phyloP scores from a whole-genome alignment of 305 asterid genomes.

The Stenogyne calaminthoides region DNA sequence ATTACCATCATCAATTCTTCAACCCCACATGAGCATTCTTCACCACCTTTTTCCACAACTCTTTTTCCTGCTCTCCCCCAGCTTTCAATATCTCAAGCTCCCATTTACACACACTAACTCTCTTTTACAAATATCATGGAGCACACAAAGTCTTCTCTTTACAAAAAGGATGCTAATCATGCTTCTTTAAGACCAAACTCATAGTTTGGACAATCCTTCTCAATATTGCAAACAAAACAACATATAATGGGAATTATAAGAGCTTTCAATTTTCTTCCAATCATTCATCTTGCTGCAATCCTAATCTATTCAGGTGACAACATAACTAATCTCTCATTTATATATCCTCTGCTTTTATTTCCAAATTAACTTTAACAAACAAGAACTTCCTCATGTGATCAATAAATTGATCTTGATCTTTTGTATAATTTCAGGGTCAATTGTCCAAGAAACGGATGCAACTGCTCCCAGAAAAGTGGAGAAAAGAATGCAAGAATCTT shows the following conservation, averaged over 20 bases:
- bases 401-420: not conserved
- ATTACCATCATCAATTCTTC: slow-evolving; percentile 55
- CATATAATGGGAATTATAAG: slow-evolving; percentile 39
- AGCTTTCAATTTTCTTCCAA: slow-evolving; percentile 28
- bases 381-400: too few species aligned
- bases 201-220: not conserved
- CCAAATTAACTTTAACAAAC: not conserved
- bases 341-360: not conserved
- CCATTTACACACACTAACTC: not conserved
- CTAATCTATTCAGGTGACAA: slow-evolving; percentile 54
- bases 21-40: slow-evolving; percentile 44
- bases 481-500: not conserved
- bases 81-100: slow-evolving; percentile 20
- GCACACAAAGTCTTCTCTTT: slow-evolving; percentile 35
- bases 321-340: too few species aligned
- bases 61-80: slow-evolving; percentile 33
- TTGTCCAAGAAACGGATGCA: slow-evolving; percentile 25
- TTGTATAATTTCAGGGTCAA: slow-evolving; percentile 32
- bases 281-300: slow-evolving; percentile 46
- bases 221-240: slow-evolving; percentile 12
- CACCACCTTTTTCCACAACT: slow-evolving; percentile 30
- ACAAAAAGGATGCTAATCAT: slow-evolving; percentile 37
- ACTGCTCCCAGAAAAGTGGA: not conserved
- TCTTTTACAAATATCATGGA: slow-evolving; percentile 18
- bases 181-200: slow-evolving; percentile 22